phyloP scores from a whole-genome alignment of 139 green algal genomes.

The Chlorella sp. region DNA sequence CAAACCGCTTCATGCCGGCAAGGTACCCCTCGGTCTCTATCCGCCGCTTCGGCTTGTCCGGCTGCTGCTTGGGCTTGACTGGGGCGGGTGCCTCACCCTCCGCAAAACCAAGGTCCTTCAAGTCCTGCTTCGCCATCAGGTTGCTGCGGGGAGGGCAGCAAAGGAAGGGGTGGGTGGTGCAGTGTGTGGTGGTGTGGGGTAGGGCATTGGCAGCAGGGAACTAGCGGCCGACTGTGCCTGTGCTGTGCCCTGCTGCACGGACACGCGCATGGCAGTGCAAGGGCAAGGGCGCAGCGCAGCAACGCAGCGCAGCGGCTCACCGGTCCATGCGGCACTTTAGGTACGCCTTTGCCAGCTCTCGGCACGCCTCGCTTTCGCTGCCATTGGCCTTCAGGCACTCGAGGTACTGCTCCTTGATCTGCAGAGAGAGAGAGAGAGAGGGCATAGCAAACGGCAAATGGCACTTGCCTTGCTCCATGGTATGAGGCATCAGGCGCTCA shows the following conservation, averaged over 20 bases:
- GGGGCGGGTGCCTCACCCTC: conserved; percentile 26
- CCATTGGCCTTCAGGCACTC: conserved; percentile 76
- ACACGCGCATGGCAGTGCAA: too few relatives aligned
- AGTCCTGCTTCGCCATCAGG: conserved; percentile 81
- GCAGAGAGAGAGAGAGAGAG: neutral
- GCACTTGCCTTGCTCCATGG: too few relatives aligned
- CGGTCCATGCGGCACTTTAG: conserved; percentile 91
- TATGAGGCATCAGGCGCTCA: too few relatives aligned
- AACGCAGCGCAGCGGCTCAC: conserved; percentile 49
- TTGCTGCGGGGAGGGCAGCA: conserved; percentile 54
- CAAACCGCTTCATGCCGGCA: conserved; percentile 34
- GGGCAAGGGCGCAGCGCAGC: neutral
- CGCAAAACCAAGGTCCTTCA: conserved; percentile 78
- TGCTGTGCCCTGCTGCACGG: neutral
- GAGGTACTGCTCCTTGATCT: conserved; percentile 84
- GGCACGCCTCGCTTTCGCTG: conserved; percentile 67
- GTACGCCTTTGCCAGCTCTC: conserved; percentile 78
- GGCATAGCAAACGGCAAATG: too few relatives aligned
- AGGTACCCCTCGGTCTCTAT: conserved; percentile 32
- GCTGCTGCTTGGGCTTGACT: conserved; percentile 1
- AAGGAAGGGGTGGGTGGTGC: neutral
- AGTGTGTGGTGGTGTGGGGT: neutral
- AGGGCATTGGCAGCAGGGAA: neutral
- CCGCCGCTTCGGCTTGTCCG: conserved; percentile 12
- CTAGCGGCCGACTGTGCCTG: neutral